Conservation (phyloP, 164 flowering plant genomes). For the Santalum album region DNA sequence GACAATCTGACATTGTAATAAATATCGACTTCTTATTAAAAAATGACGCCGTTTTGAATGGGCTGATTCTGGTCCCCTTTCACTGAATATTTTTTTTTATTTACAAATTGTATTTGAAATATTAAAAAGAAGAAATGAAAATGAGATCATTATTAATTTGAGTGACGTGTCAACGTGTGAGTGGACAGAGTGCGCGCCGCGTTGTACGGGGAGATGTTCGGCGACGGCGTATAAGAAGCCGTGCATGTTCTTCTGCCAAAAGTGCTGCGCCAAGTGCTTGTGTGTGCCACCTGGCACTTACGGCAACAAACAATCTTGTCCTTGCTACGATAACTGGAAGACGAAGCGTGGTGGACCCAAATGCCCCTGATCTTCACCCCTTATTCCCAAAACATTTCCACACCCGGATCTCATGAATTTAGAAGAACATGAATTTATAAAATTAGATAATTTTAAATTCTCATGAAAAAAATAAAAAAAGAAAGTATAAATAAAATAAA, state of each 20-base stretch:
- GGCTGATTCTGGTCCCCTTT: too few species aligned
- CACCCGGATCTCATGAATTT: too few species aligned
- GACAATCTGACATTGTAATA: too few species aligned
- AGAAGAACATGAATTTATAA: too few species aligned
- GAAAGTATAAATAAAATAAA: too few species aligned
- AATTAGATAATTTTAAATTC: too few species aligned
- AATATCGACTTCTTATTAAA: too few species aligned
- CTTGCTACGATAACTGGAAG: constrained; percentile 29
- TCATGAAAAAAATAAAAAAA: too few species aligned
- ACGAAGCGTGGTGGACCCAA: constrained; percentile 29
- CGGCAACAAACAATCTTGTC: constrained; percentile 24
- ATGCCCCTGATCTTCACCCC: constrained; percentile 19
- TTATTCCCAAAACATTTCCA: too few species aligned
- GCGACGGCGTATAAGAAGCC: constrained; percentile 22
- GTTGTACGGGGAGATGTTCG: constrained; percentile 18
- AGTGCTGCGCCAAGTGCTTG: constrained; percentile 26
- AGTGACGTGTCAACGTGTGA: not conserved
- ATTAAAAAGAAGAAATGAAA: not conserved
- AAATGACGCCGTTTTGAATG: too few species aligned
- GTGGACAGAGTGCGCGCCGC: constrained; percentile 17
- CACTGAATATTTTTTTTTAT: too few species aligned
- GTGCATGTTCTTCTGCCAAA: constrained; percentile 24
- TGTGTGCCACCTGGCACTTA: constrained; percentile 26
- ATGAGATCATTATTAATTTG: not conserved
- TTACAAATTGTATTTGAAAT: not conserved